Base-by-base conservation (phyloP, 345 rosid genomes). In the Alliaria petiolata region DNA sequence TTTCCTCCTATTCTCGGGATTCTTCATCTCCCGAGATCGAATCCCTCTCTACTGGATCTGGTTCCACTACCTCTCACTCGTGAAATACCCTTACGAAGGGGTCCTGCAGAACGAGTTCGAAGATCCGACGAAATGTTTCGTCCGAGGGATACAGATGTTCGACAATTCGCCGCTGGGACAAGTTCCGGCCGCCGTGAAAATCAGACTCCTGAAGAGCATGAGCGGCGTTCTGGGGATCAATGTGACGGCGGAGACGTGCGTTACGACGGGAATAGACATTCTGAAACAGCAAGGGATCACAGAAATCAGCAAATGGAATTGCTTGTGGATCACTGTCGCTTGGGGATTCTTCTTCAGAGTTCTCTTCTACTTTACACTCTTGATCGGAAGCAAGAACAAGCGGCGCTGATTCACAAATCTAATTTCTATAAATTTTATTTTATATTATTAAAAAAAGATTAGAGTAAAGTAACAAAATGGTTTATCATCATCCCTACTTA, bases 351-450 rank as follows among this genome's bases (percentile, higher is more conserved):
- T 91, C 63, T 93, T 91, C 55, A 87, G 96, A 74, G 33, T 81
- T 74, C 76, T 91, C 54, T 93, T 93, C 71, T 93, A 91, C 80
- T 84, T 89, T 4, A 58, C 87, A 2, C 80, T 93, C 72, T 72
- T 89, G 84, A 19, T 87, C 12, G 98, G 96, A 6, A 87, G 98
- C 84, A 93, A 89, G 85, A 93, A 91, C 83, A 91, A 86, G 80
- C 85, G 98, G 54, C 86, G 80, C 45, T 89, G 64, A 85, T 31
- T 33, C 2, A 57, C 44, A 55, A 66, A 30, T 52, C 2, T 51
- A 3, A 16, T 5, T 25, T 16, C 11, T 66, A 38, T 66, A 10
- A 15, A 9, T 38, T 42, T 38, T 53, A 1, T 14, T 26, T 34
- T 35, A 4, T 13, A 6, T 22, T 2, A n/a, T n/a, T 9, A 14